Evolutionary conservation across 768 basidiomycete species (phyloP), one percentile per base, ranked within the genome.

Genomic region (Aureoboletus auriporus): DNA sequence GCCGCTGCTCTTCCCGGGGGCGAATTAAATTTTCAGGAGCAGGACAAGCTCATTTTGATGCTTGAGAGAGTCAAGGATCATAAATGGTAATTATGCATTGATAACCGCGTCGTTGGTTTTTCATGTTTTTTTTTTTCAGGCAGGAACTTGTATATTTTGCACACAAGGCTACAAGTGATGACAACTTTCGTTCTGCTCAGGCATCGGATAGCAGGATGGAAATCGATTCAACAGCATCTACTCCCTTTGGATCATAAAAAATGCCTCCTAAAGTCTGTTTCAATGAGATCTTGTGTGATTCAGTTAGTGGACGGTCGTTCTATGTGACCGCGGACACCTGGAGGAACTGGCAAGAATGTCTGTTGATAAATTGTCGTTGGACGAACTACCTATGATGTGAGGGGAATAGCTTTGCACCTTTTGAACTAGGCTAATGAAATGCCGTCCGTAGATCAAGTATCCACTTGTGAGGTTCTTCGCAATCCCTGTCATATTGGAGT

Each of bases 141-240:
- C 72, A 73, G 33, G 79, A 83, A 54, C 69, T 87, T 2, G 67
- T 61, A 0, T 69, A 74, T 12, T 86, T 88, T 53, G 65, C 80
- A 5, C 63, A 71, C 12, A 69, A 67, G 46, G 70, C 71, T 16
- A 58, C 76, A 17, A 60, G 58, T 12, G 67, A 74, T 28, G 64
- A 68, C 8, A 54, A 63, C 5, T 23, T 23, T 23, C 31, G 57
- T 23, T 58, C 55, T 12, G 39, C 58, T n/a, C 61, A 61, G 6
- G 50, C 52, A 3, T 54, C 52, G 11, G 68, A 72, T 20, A 39
- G 57, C 5, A 75, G 71, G 52, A 84, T 86, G 77, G 86, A 87
- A 55, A 65, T 88, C 34, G 86, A 89, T 59, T 89, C 86, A 12
- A 82, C 80, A 49, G 86, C 86, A 26, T 87, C 86, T 4, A 88